A percentile compares a stretch with the other conserved stretches of the same genome.
These are phyloP conservation scores for Penicillium cataractarum DNA, from an alignment of 495 filamentous ascomycete species.

Conservation along the genomic window DNA sequence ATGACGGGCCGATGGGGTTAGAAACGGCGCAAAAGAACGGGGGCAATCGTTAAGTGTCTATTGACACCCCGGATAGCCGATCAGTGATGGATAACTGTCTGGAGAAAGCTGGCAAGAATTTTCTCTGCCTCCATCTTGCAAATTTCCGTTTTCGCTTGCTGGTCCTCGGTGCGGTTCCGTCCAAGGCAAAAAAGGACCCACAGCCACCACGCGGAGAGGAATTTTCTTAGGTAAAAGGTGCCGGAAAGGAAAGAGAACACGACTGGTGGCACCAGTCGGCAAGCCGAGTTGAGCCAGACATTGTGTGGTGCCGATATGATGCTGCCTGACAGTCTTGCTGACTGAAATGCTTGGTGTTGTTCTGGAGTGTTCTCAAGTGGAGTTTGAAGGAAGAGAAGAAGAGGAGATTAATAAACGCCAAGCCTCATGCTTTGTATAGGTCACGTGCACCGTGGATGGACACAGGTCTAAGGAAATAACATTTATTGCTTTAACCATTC, in stretches of 20 bases:
- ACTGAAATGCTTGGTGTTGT: not conserved
- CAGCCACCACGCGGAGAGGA: constrained; percentile 16
- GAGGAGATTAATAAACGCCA: not conserved
- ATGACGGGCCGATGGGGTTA: constrained; percentile 12
- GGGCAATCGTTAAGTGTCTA: not conserved
- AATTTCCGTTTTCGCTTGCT: constrained; percentile 31
- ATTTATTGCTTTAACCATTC: not conserved
- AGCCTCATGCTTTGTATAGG: not conserved
- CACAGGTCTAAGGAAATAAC: not conserved
- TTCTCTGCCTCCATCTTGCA: constrained; percentile 16
- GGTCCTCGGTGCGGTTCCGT: constrained; percentile 17
- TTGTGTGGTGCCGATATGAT: not conserved
- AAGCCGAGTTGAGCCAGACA: not conserved
- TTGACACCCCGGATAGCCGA: constrained; percentile 4
- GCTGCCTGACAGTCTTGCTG: not conserved
- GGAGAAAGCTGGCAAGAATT: constrained; percentile 6
- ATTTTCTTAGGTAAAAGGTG: constrained; percentile 31
- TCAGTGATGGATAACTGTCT: not conserved
- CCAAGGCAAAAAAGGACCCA: constrained; percentile 19
- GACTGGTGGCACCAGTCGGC: constrained; percentile 5
- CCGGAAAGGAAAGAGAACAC: constrained; percentile 19
- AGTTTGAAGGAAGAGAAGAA: not conserved
- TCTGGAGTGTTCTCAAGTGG: not conserved
- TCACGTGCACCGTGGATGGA: not conserved
- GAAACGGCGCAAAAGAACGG: not conserved